Evolutionary conservation across 257 asterid species (phyloP), one percentile per base, ranked within the genome.

Genomic region (Lycium ferocissimum): DNA sequence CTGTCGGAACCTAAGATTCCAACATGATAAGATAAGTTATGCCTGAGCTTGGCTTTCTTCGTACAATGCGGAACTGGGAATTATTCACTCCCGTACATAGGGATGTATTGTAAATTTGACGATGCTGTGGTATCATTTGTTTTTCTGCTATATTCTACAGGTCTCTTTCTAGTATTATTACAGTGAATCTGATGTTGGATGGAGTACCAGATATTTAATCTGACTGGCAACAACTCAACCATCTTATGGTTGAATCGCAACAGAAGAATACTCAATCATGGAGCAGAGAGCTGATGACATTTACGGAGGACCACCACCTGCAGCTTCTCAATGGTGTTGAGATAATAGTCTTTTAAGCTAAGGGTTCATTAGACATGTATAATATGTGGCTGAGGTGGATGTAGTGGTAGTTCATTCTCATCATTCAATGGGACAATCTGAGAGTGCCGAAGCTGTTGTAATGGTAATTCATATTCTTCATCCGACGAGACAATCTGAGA

Each of bases 331-430:
- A 22, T 10, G 15, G 7, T 51, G 63, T 53, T 76, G 26, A 53
- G 82, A 26, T 17, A 3, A 15, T 26, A 18, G 37, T 37, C 17
- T 51, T 38, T 51, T 13, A 51, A 49, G 11, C 12, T 56, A 47
- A 6, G 33, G 26, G 3, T 71, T 89, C 73, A 86, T 3, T 61
- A 84, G 40, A 91, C 83, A 83, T 87, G 91, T 83, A 89, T 89
- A 51, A 86, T 66, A 62, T 89, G 93, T 17, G 88, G 89, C 43
- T 83, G 90, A 49, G 86, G 86, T 82, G 65, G 89, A 13, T 40
- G 89, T 54, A 22, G 73, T 10, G 91, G 90, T 37, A 87, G 35
- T 80, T 87, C 95, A 80, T 65, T 86, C 87, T 84, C 94, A 79
- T 85, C 90, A 7, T 86, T 88, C 9, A 67, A 22, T 17, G 45